phyloP scores from a whole-genome alignment of 257 asterid genomes.

The Coffea eugenioides region DNA sequence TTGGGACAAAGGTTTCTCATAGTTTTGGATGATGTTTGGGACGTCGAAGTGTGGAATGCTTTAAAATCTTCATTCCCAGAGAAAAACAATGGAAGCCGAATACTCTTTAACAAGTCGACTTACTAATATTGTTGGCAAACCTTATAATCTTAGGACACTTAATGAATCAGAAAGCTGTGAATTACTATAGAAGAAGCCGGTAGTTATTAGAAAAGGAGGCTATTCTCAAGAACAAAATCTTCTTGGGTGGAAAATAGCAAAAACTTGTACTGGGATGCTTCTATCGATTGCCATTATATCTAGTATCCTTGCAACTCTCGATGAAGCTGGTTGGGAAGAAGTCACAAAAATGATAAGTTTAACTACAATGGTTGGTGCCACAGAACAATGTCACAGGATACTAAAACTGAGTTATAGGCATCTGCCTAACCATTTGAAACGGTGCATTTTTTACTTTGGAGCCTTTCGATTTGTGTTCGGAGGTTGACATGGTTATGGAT shows the following conservation, averaged over 20 bases:
- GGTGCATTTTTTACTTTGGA: background rate
- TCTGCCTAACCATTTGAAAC: background rate
- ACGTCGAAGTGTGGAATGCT: slow-evolving; percentile 12
- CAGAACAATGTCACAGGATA: background rate
- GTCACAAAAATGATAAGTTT: background rate
- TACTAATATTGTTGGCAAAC: too few relatives aligned
- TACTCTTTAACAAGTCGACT: slow-evolving; percentile 7
- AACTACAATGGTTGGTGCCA: background rate
- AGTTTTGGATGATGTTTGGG: slow-evolving; percentile 26
- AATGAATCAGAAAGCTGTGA: background rate
- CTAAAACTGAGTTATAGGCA: background rate
- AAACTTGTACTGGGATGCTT: background rate
- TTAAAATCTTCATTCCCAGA: slow-evolving; percentile 8
- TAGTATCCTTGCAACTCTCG: background rate
- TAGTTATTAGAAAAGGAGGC: background rate
- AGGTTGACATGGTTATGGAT: background rate
- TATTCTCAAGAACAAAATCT: background rate
- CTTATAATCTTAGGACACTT: background rate
- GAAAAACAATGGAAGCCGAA: slow-evolving; percentile 9
- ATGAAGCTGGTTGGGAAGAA: background rate
- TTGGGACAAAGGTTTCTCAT: background rate
- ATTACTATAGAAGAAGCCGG: background rate
- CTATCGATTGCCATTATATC: background rate
- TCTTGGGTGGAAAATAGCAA: background rate
- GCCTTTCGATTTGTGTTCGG: background rate